A percentile compares a stretch with the other conserved stretches of the same genome.
Conservation (phyloP, 2,329 filamentous ascomycete species). For the Aspergillus ruber region DNA sequence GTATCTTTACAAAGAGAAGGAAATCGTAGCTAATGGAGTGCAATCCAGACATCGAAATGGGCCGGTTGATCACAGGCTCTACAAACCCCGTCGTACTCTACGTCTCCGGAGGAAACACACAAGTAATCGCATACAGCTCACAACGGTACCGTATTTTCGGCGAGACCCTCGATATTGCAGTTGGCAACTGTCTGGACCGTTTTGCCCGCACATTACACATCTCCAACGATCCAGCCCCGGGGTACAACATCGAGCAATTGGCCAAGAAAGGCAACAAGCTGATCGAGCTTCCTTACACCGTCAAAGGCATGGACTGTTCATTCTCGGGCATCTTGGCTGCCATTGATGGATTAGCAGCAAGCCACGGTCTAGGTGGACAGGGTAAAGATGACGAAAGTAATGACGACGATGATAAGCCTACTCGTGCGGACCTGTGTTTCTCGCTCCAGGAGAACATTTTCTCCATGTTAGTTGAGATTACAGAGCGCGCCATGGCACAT, state of each 20-base stretch:
- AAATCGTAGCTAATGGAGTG: conserved; percentile 1
- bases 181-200: conserved; percentile 93
- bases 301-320: conserved; percentile 98
- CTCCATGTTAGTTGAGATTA: conserved; percentile 97
- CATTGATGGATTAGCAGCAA: conserved; percentile 69
- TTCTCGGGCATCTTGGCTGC: conserved; percentile 87
- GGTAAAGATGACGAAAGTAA: conserved; percentile 47
- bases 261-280: conserved; percentile 67
- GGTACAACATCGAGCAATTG: conserved; percentile 96
- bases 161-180: conserved; percentile 93
- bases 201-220: conserved; percentile 89
- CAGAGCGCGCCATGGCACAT: conserved; percentile 96
- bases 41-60: conserved; percentile 85
- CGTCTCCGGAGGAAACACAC: conserved; percentile 91
- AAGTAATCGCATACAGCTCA: conserved; percentile 94
- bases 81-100: conserved; percentile 91
- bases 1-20: conserved; percentile 15
- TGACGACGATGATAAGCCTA: conserved; percentile 42
- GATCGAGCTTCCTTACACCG: conserved; percentile 85
- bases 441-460: conserved; percentile 91
- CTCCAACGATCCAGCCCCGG: conserved; percentile 90
- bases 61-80: conserved; percentile 82
- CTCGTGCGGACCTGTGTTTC: conserved; percentile 82
- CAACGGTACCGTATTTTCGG: conserved; percentile 96
- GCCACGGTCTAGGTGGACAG: conserved; percentile 30